A percentile compares a stretch with the other conserved stretches of the same genome.
Conservation (phyloP, 192 early-diverging fungal species). For the Umbelopsis sp. region DNA sequence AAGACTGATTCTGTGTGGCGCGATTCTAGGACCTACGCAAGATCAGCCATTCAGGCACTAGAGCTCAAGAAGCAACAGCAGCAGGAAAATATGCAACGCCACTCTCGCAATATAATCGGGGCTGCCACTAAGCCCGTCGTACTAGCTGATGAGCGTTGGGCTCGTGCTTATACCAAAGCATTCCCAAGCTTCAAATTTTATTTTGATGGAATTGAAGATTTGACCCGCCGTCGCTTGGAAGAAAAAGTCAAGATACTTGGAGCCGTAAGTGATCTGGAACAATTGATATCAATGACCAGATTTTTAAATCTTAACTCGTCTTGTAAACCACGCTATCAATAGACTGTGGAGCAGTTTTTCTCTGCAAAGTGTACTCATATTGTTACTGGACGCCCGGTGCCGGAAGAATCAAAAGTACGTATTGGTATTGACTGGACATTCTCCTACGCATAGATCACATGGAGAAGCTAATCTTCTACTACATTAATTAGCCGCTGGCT, state of each 20-base stretch:
- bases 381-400: conserved; percentile 1
- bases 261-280: neutral
- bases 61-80: conserved; percentile 19
- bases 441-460: no score
- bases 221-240: conserved; percentile 7
- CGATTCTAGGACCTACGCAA: conserved; percentile 10
- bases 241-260: conserved; percentile 13
- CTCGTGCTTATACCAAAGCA: conserved; percentile 19
- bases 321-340: neutral
- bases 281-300: neutral
- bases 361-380: conserved; percentile 17
- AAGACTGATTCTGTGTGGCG: conserved; percentile 1
- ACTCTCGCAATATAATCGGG: neutral
- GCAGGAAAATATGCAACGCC: conserved; percentile 14
- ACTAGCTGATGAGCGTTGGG: conserved; percentile 11
- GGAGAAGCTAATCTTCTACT: neutral
- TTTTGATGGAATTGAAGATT: conserved; percentile 22
- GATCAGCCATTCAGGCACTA: conserved; percentile 15
- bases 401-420: conserved; percentile 1
- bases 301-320: neutral
- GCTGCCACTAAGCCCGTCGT: neutral
- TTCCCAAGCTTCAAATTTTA: conserved; percentile 25
- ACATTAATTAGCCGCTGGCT: neutral
- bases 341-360: conserved; percentile 18
- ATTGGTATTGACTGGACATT: no score